Conservation (phyloP, 1,284 basidiomycete genomes). For the Ustilago trichophora region DNA sequence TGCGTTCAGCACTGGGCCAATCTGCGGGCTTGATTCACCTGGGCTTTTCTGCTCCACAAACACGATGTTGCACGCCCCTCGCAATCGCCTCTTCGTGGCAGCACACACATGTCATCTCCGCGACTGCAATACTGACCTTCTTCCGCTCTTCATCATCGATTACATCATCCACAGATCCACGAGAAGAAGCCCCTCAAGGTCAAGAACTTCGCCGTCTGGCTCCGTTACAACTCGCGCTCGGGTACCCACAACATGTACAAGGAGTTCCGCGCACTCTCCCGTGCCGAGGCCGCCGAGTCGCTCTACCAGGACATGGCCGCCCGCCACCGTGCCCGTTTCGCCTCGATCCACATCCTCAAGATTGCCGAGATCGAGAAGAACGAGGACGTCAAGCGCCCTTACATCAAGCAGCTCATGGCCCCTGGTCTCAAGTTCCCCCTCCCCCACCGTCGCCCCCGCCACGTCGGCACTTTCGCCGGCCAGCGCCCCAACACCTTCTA, state of each 20-base stretch:
- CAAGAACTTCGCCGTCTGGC: slow-evolving; percentile 99
- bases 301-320: slow-evolving; percentile 99
- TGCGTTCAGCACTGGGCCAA: too few species aligned
- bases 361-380: slow-evolving; percentile 92
- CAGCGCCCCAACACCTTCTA: slow-evolving; percentile 69
- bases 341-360: slow-evolving; percentile 95
- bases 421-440: slow-evolving; percentile 97
- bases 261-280: slow-evolving; percentile 95
- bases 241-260: slow-evolving; percentile 72
- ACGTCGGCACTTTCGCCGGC: slow-evolving; percentile 67
- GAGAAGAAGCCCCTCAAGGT: slow-evolving; percentile 97
- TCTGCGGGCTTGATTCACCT: too few species aligned
- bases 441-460: slow-evolving; percentile 78
- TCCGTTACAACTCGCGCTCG: slow-evolving; percentile 80
- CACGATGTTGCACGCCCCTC: too few species aligned
- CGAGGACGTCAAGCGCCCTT: slow-evolving; percentile 82
- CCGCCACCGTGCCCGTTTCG: slow-evolving; percentile 97
- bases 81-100: too few species aligned
- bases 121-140: slow-evolving; percentile 14
- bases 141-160: too few species aligned
- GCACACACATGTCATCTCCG: neutral
- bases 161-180: slow-evolving; percentile 67
- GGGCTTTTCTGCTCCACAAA: too few species aligned
- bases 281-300: slow-evolving; percentile 93
- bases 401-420: slow-evolving; percentile 94